These are phyloP conservation scores for Zarea fungicola DNA, from an alignment of 2,329 filamentous ascomycete species.

Conservation along the genomic window DNA sequence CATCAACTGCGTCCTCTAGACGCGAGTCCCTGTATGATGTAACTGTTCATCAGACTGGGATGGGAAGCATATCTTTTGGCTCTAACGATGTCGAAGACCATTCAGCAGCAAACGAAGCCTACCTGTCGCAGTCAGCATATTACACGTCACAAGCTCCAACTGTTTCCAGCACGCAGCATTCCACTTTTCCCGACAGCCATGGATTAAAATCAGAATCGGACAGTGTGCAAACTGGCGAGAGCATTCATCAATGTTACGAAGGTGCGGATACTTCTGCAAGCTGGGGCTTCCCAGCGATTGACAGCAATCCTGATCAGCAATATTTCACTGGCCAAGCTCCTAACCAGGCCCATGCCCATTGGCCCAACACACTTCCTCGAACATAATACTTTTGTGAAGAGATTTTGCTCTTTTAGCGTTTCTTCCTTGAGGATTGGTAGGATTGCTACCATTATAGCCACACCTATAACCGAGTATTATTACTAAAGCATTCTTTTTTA, in stretches of 20 bases:
- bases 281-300: background rate
- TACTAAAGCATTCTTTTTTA: too few relatives aligned
- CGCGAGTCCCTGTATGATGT: slow-evolving; percentile 20
- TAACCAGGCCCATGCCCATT: background rate
- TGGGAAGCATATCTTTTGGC: slow-evolving; percentile 14
- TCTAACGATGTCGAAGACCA: slow-evolving; percentile 13
- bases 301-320: slow-evolving; percentile 4
- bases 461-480: too few relatives aligned
- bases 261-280: background rate
- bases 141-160: slow-evolving; percentile 17
- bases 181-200: slow-evolving; percentile 18
- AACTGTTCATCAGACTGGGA: slow-evolving; percentile 14
- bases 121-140: slow-evolving; percentile 16
- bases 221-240: background rate
- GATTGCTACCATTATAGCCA: too few relatives aligned
- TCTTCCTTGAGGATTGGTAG: too few relatives aligned
- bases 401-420: too few relatives aligned
- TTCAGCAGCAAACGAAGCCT: slow-evolving; percentile 7
- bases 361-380: background rate
- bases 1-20: slow-evolving; percentile 16
- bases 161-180: slow-evolving; percentile 12
- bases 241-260: background rate
- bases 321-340: background rate
- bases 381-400: background rate
- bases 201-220: slow-evolving; percentile 18